Evolutionary conservation across 805 yeast genomes (phyloP).

Genomic region (Wickerhamiella occidentalis): DNA sequence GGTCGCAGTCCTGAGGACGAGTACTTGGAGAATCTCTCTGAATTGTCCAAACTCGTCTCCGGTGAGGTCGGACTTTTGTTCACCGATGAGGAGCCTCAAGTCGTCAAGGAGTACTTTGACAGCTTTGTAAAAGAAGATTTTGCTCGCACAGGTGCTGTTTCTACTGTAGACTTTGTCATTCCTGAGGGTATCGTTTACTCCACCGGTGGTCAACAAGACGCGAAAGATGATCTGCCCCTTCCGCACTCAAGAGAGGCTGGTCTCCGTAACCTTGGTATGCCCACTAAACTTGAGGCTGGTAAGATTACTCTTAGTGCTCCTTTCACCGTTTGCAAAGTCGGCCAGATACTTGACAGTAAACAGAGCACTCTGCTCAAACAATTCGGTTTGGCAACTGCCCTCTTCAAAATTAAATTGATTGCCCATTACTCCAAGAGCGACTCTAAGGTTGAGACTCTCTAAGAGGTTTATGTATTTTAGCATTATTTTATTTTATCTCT

Average conservation of each 20-base stretch:
- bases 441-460: constrained; percentile 29
- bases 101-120: constrained; percentile 79
- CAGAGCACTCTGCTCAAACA: constrained; percentile 87
- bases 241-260: constrained; percentile 93
- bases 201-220: constrained; percentile 84
- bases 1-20: constrained; percentile 85
- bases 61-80: constrained; percentile 84
- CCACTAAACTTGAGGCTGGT: constrained; percentile 83
- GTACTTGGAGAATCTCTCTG: constrained; percentile 69
- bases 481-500: constrained; percentile 4
- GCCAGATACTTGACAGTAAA: constrained; percentile 72
- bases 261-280: constrained; percentile 77
- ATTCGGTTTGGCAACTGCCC: constrained; percentile 90
- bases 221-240: constrained; percentile 92
- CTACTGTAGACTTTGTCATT: constrained; percentile 72
- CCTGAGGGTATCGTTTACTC: constrained; percentile 90
- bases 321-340: constrained; percentile 66
- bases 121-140: constrained; percentile 70
- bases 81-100: constrained; percentile 77
- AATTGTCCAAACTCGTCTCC: constrained; percentile 46
- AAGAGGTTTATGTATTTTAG: constrained; percentile 4
- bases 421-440: constrained; percentile 58
- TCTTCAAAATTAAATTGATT: constrained; percentile 67
- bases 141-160: constrained; percentile 75
- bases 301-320: constrained; percentile 69